Percentiles rank a stretch among this genome's conserved stretches.
Conservation (phyloP, 1,139 yeast genomes). For the Yamadazyma friedrichii region DNA sequence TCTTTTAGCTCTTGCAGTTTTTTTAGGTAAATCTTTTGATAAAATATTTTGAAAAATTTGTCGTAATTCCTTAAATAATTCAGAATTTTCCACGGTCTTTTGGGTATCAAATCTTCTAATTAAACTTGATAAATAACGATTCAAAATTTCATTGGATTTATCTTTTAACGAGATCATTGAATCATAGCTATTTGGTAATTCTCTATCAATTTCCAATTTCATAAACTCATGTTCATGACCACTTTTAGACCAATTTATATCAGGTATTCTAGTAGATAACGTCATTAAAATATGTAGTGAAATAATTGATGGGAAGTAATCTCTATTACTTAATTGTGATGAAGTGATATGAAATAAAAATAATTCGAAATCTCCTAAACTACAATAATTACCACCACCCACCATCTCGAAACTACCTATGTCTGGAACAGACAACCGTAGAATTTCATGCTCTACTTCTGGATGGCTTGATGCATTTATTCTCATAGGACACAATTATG, state of each 20-base stretch:
- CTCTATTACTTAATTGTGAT: slow-evolving; percentile 13
- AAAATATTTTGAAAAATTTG: neutral
- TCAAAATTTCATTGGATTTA: slow-evolving; percentile 16
- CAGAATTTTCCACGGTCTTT: slow-evolving; percentile 3
- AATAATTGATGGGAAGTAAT: slow-evolving; percentile 16
- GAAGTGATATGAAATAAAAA: slow-evolving; percentile 27
- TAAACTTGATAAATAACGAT: neutral
- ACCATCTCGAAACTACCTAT: slow-evolving; percentile 9
- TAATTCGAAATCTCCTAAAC: slow-evolving; percentile 29
- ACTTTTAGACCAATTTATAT: slow-evolving; percentile 24
- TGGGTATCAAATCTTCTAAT: no score
- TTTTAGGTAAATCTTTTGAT: no score
- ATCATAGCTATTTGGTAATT: slow-evolving; percentile 14
- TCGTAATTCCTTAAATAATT: neutral
- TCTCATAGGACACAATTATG: neutral
- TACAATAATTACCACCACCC: slow-evolving; percentile 22
- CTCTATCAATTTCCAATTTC: slow-evolving; percentile 6
- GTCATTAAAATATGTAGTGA: slow-evolving; percentile 32
- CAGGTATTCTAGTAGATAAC: slow-evolving; percentile 26
- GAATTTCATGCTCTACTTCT: slow-evolving; percentile 8
- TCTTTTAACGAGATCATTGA: slow-evolving; percentile 22
- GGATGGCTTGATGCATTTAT: slow-evolving; percentile 1
- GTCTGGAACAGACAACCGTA: slow-evolving; percentile 9
- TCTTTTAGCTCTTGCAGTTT: neutral
- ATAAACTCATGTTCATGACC: slow-evolving; percentile 2